Evolutionary conservation across 805 yeast species (phyloP).

Genomic region (Clavispora santaluciae): DNA sequence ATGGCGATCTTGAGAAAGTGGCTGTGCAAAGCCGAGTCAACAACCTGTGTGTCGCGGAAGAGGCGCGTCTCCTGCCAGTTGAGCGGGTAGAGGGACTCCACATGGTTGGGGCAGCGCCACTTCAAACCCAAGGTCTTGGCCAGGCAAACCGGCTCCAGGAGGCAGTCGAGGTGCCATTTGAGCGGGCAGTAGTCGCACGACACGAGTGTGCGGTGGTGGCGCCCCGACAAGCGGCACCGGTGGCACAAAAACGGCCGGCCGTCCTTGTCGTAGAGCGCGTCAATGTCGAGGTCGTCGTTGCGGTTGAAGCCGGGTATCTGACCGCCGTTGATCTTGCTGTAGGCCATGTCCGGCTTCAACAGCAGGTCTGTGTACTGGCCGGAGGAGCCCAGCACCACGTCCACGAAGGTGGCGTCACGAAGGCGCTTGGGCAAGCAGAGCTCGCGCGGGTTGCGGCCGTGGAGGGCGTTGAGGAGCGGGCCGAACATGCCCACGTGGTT

Average conservation of each 20-base stretch:
- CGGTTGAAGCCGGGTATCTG: conserved; percentile 36
- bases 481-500: conserved; percentile 45
- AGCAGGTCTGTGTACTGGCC: conserved; percentile 65
- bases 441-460: conserved; percentile 44
- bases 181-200: conserved; percentile 81
- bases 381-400: conserved; percentile 58
- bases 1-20: conserved; percentile 30
- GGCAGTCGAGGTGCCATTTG: conserved; percentile 87
- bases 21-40: conserved; percentile 46
- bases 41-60: conserved; percentile 45
- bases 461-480: conserved; percentile 61
- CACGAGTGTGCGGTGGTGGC: conserved; percentile 48
- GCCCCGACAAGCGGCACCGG: conserved; percentile 69
- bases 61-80: conserved; percentile 38
- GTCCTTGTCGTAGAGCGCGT: conserved; percentile 58
- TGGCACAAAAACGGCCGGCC: conserved; percentile 72
- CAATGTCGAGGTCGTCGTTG: conserved; percentile 54
- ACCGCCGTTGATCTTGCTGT: conserved; percentile 23
- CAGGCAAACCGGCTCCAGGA: conserved; percentile 67
- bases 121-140: conserved; percentile 69
- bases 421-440: conserved; percentile 59
- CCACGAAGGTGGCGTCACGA: conserved; percentile 61
- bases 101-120: conserved; percentile 93
- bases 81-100: conserved; percentile 44
- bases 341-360: conserved; percentile 47